Base-by-base conservation (phyloP, 345 rosid genomes). In the Eucalyptus sp. region DNA sequence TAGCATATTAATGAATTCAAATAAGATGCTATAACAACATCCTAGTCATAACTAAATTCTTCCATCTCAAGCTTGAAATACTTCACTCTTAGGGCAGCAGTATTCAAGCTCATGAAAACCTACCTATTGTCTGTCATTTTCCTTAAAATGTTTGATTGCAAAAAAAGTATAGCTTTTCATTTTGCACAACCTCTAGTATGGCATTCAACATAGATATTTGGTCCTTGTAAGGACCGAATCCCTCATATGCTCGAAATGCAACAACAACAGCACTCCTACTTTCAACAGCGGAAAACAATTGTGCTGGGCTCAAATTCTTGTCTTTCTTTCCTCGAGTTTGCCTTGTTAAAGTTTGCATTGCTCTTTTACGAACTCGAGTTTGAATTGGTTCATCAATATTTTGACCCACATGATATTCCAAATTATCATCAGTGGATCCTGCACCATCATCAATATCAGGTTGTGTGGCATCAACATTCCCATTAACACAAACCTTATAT, bases 311-410 rank as follows among this genome's bases (percentile, higher is more conserved):
- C n/a, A 25, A 24, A 24, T 58, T 58, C n/a, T 25, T 58, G 1
- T 58, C 1, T 58, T 58, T 58, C 2, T 58, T 58, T 58, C 1
- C n/a, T 25, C 2, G 1, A 25, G 14, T 24, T 25, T 58, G 1
- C 14, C 7, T 5, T 3, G 0, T 27, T 3, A 1, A 58, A 29
- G 3, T 62, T 3, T 25, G 1, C 1, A 0, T 12, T 12, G 1
- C 15, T 29, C 33, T 62, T 62, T 29, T 2, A 13, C 2, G 3
- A 7, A 1, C 2, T 0, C 6, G 0, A 13, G 17, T 27, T 14
- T 62, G 10, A 51, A 52, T 52, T 18, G 0, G 9, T 62, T 29
- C 9, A 62, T 4, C 33, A 62, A 13, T 62, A 7, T 62, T 62
- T 62, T 62, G 1, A 27, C 33, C 0, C n/a, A 27, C 8, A 29